Conservation (phyloP, 768 basidiomycete genomes). For the Cyclocybe cylindracea region DNA sequence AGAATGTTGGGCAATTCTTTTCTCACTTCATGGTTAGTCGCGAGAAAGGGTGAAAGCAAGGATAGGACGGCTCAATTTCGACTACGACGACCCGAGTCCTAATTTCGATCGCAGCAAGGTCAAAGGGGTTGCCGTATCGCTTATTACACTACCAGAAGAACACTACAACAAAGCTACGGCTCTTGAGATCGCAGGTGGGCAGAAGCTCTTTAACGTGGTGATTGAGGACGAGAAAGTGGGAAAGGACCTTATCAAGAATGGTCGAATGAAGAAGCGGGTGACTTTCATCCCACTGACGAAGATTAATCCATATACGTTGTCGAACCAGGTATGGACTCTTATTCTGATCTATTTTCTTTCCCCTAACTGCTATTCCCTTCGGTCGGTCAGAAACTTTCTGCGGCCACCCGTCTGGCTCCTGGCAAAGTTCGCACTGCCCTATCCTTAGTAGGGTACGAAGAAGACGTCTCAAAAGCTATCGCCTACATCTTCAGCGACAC, state of each 20-base stretch:
- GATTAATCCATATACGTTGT: constrained; percentile 63
- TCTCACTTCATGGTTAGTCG: constrained; percentile 39
- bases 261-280: constrained; percentile 78
- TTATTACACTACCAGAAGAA: constrained; percentile 71
- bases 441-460: constrained; percentile 81
- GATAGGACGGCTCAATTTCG: constrained; percentile 77
- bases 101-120: constrained; percentile 85
- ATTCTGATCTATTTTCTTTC: not conserved
- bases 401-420: constrained; percentile 70
- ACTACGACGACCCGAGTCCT: constrained; percentile 74
- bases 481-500: constrained; percentile 92
- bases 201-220: constrained; percentile 89
- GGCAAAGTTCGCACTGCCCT: constrained; percentile 86
- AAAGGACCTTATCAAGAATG: constrained; percentile 77
- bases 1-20: constrained; percentile 2
- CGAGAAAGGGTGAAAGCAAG: constrained; percentile 65
- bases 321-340: constrained; percentile 38
- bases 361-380: not conserved
- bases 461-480: constrained; percentile 87
- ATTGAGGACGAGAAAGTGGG: constrained; percentile 91
- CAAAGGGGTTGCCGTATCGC: constrained; percentile 88
- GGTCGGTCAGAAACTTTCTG: constrained; percentile 65
- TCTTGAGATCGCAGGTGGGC: constrained; percentile 89
- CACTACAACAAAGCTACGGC: constrained; percentile 85
- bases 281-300: constrained; percentile 95